These are phyloP conservation scores for Potentilla sterilis DNA, from an alignment of 306 rosid species.

Conservation along the genomic window DNA sequence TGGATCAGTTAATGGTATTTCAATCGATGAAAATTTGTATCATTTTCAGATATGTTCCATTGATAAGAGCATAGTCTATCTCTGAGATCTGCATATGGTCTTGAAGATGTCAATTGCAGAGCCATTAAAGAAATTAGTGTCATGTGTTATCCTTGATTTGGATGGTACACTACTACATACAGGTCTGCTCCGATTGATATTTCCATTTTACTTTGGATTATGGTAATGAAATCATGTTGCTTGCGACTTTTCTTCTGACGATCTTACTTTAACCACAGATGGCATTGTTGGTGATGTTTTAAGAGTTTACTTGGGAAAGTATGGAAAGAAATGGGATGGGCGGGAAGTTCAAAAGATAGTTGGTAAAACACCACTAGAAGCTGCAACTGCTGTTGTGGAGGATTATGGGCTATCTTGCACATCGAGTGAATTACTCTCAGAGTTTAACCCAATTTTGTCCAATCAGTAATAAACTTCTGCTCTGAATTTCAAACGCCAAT, in stretches of 20 bases:
- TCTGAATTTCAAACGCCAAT: constrained; percentile 8
- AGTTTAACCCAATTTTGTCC: constrained; percentile 62
- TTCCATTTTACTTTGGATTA: background rate
- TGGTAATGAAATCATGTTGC: background rate
- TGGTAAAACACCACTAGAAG: constrained; percentile 75
- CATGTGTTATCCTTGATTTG: constrained; percentile 79
- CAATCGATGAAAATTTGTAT: background rate
- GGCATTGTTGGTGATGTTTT: constrained; percentile 62
- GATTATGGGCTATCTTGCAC: constrained; percentile 83
- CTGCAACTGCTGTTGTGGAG: constrained; percentile 60
- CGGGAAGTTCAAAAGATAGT: constrained; percentile 60
- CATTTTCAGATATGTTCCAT: constrained; percentile 3
- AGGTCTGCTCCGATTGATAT: constrained; percentile 35
- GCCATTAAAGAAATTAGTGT: constrained; percentile 44
- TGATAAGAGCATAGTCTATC: constrained; percentile 8
- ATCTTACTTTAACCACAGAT: constrained; percentile 41
- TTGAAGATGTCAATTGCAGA: constrained; percentile 42
- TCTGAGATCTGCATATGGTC: constrained; percentile 19
- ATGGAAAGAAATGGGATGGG: constrained; percentile 91
- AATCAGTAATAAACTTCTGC: constrained; percentile 46
- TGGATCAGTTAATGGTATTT: background rate
- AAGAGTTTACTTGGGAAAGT: constrained; percentile 48
- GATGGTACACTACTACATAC: constrained; percentile 85
- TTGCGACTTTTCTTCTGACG: background rate
- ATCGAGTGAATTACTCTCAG: constrained; percentile 53